phyloP scores from a whole-genome alignment of 2,329 filamentous ascomycete genomes.

The Pochonia chlamydosporia region DNA sequence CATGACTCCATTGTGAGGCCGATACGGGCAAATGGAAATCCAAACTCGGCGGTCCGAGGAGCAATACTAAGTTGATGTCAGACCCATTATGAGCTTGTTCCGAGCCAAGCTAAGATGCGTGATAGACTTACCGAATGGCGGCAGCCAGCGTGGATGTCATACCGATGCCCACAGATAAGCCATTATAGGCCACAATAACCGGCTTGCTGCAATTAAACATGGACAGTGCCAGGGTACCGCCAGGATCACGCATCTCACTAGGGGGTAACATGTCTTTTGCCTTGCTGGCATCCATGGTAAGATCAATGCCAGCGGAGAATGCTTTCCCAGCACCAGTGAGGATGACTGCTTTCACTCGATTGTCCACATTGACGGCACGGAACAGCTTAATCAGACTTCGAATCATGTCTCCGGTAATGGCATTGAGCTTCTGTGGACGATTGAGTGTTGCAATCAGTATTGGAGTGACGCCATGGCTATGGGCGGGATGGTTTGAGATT shows the following conservation, averaged over 20 bases:
- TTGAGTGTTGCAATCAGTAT: slow-evolving; percentile 47
- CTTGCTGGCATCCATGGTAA: slow-evolving; percentile 22
- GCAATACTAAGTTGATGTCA: neutral
- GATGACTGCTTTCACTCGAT: slow-evolving; percentile 50
- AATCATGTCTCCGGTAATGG: slow-evolving; percentile 40
- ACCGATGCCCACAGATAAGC: slow-evolving; percentile 11
- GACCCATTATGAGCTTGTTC: neutral
- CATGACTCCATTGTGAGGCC: slow-evolving; percentile 13
- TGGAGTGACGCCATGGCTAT: slow-evolving; percentile 9
- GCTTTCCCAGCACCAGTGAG: slow-evolving; percentile 54
- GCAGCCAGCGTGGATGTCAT: slow-evolving; percentile 11
- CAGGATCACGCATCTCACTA: slow-evolving; percentile 16
- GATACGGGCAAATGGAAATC: slow-evolving; percentile 12
- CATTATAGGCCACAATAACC: slow-evolving; percentile 13
- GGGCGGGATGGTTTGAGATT: slow-evolving; percentile 4
- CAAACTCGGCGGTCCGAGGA: slow-evolving; percentile 8
- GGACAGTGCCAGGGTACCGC: slow-evolving; percentile 25
- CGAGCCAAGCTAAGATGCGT: neutral
- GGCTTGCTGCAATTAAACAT: slow-evolving; percentile 14
- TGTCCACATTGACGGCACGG: slow-evolving; percentile 51
- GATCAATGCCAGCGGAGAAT: slow-evolving; percentile 60
- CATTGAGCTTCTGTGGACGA: slow-evolving; percentile 48
- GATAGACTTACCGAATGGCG: slow-evolving; percentile 8
- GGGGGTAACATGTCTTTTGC: neutral
- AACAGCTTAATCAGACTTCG: slow-evolving; percentile 37